A percentile compares a stretch with the other conserved stretches of the same genome.
Evolutionary conservation across 345 rosid genomes (phyloP).

Genomic region (Cardamine resedifolia): DNA sequence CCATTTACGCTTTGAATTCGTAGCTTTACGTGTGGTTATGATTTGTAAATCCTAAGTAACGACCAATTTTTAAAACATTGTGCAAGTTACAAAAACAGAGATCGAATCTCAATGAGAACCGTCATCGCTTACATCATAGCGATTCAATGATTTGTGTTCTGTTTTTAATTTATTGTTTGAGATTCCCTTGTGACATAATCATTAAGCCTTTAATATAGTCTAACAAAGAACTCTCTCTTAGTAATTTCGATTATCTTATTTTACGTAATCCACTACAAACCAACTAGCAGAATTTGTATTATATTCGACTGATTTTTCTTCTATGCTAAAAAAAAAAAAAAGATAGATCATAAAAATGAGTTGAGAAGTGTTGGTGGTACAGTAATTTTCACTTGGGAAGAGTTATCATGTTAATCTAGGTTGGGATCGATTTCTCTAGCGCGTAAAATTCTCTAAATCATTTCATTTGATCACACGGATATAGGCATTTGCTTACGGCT

Average conservation of each 20-base stretch:
- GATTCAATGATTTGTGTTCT: constrained; percentile 1
- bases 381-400: too few relatives aligned
- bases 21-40: constrained; percentile 24
- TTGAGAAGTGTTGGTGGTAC: too few relatives aligned
- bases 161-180: not conserved
- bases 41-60: constrained; percentile 15
- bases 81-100: not conserved
- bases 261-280: not conserved
- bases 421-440: too few relatives aligned
- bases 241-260: too few relatives aligned
- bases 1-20: constrained; percentile 1
- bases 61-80: not conserved
- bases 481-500: too few relatives aligned
- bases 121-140: constrained; percentile 22
- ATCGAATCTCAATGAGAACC: not conserved
- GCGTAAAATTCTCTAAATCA: too few relatives aligned
- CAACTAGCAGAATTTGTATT: not conserved
- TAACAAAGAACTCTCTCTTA: too few relatives aligned
- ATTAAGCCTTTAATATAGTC: not conserved
- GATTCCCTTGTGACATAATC: not conserved
- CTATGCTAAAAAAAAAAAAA: too few relatives aligned
- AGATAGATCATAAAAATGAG: too few relatives aligned
- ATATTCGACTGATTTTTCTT: too few relatives aligned
- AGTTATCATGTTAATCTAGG: too few relatives aligned
- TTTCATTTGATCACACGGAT: too few relatives aligned